phyloP scores from a whole-genome alignment of 192 early-diverging fungal genomes.

The Cetraspora pellucida region DNA sequence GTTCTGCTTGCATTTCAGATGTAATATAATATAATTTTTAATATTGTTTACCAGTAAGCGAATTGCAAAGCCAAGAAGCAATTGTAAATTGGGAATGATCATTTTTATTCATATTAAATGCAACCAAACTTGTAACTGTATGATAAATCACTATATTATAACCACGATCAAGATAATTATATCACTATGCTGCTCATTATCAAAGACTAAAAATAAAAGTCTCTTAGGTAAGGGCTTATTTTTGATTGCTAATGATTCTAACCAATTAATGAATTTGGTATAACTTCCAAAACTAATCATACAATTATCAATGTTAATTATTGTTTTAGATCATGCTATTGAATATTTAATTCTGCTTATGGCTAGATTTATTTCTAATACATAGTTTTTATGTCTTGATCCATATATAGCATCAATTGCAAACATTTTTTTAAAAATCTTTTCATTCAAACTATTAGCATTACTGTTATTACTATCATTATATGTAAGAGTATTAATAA shows the following conservation, averaged over 20 bases:
- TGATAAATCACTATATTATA: conserved; percentile 7
- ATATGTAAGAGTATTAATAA: no score
- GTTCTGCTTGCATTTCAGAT: conserved; percentile 15
- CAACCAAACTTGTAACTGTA: conserved; percentile 11
- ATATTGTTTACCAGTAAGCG: neutral
- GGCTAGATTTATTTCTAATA: conserved; percentile 3
- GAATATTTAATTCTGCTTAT: conserved; percentile 6
- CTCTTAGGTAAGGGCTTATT: neutral
- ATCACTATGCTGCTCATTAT: conserved; percentile 6
- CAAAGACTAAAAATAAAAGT: neutral
- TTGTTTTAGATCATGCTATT: conserved; percentile 2
- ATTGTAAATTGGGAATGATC: neutral
- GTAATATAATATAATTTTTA: conserved; percentile 2
- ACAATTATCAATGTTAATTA: conserved; percentile 18
- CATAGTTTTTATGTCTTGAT: conserved; percentile 6
- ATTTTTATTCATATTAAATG: neutral
- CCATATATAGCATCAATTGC: conserved; percentile 10
- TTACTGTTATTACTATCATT: no score
- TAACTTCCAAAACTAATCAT: neutral
- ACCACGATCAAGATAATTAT: conserved; percentile 19
- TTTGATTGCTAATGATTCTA: neutral
- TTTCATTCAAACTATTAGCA: no score
- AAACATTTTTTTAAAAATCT: neutral
- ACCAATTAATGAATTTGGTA: neutral
- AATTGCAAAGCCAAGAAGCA: neutral